Evolutionary conservation across 441 rosid species (phyloP).

Genomic region (Macaranga tanarius): DNA sequence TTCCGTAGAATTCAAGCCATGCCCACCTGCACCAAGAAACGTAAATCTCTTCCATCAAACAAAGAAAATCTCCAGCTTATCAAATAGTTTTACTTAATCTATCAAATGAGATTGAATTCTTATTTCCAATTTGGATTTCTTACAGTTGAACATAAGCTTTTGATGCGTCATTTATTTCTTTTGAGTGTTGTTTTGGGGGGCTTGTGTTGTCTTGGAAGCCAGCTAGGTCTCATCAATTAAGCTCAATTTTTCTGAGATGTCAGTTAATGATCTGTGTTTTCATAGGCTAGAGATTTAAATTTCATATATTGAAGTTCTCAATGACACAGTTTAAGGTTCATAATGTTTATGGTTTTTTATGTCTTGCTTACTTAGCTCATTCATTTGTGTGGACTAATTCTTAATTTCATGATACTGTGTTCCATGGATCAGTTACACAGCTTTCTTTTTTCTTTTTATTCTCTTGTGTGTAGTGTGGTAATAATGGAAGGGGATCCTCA

Average conservation of each 20-base stretch:
- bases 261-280: neutral
- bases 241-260: neutral
- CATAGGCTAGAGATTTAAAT: neutral
- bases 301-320: neutral
- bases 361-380: neutral
- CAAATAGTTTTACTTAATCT: slow-evolving; percentile 51
- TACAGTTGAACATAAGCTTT: too few relatives aligned
- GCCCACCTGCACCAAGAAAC: slow-evolving; percentile 83
- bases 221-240: neutral
- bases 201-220: too few relatives aligned
- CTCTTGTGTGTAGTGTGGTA: slow-evolving; percentile 57
- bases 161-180: too few relatives aligned
- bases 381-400: neutral
- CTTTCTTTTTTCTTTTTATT: slow-evolving; percentile 7
- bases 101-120: slow-evolving; percentile 62
- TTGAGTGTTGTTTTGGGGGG: too few relatives aligned
- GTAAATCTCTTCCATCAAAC: slow-evolving; percentile 41
- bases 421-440: neutral
- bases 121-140: too few relatives aligned
- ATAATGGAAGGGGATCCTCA: slow-evolving; percentile 92
- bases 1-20: slow-evolving; percentile 40
- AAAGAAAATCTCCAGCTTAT: slow-evolving; percentile 35
- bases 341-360: neutral
- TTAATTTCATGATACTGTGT: neutral
- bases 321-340: neutral